These are phyloP conservation scores for Rusavskia elegans DNA, from an alignment of 495 filamentous ascomycete genomes.

Conservation along the genomic window DNA sequence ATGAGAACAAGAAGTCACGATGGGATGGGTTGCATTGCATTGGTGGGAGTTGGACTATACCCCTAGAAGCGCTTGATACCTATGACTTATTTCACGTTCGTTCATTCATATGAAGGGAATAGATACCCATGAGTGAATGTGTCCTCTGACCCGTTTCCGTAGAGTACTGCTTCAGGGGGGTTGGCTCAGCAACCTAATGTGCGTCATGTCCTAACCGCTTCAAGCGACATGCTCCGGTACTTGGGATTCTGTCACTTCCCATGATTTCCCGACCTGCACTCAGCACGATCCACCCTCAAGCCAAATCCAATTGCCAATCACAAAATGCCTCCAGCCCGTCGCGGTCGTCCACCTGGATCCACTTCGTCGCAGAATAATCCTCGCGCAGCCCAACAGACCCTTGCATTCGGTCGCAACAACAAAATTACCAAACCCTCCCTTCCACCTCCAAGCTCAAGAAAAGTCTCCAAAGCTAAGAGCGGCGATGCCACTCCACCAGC, in stretches of 20 bases:
- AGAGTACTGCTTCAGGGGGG: neutral
- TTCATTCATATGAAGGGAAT: too few relatives aligned
- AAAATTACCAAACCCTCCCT: conserved; percentile 57
- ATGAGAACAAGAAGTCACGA: neutral
- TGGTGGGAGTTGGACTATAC: conserved; percentile 1
- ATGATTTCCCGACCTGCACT: neutral
- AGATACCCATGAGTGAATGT: too few relatives aligned
- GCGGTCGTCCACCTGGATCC: conserved; percentile 24
- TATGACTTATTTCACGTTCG: neutral
- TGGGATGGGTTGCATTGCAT: neutral
- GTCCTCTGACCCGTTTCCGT: neutral
- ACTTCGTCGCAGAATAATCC: conserved; percentile 18
- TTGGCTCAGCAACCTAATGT: neutral
- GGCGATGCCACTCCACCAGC: neutral
- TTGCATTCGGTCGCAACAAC: conserved; percentile 54
- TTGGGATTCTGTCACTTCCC: neutral
- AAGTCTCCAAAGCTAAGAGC: neutral
- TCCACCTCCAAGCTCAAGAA: conserved; percentile 14
- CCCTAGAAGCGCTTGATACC: conserved; percentile 5
- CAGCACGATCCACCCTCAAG: neutral
- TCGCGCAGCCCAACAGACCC: conserved; percentile 42
- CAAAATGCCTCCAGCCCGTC: conserved; percentile 54
- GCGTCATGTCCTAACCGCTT: neutral
- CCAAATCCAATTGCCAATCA: neutral
- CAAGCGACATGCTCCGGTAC: neutral